phyloP scores from a whole-genome alignment of 768 basidiomycete genomes.

The Psilocybe sp. region DNA sequence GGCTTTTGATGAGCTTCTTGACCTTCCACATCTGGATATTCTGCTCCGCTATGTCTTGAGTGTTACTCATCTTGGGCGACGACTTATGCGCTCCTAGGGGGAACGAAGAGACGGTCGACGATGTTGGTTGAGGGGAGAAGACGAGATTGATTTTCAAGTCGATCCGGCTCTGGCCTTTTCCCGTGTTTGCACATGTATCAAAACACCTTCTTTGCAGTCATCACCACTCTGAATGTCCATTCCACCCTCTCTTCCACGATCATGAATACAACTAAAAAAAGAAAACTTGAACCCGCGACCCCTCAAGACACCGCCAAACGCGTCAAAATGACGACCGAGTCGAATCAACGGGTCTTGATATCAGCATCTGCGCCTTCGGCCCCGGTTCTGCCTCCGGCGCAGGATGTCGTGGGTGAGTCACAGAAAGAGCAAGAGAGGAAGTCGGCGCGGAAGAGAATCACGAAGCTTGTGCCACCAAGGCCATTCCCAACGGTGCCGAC shows the following conservation, averaged over 20 bases:
- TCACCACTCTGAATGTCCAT: slow-evolving; percentile 6
- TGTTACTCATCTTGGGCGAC: slow-evolving; percentile 62
- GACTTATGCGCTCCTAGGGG: slow-evolving; percentile 28
- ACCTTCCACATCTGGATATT: slow-evolving; percentile 99
- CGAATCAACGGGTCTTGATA: slow-evolving; percentile 1
- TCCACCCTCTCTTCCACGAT: slow-evolving; percentile 4
- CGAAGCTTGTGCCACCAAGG: slow-evolving; percentile 68
- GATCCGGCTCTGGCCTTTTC: slow-evolving; percentile 22
- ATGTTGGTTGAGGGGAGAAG: slow-evolving; percentile 18
- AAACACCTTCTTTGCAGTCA: slow-evolving; percentile 14
- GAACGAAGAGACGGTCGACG: slow-evolving; percentile 26
- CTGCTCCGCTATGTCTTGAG: slow-evolving; percentile 78
- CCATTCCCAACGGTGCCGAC: slow-evolving; percentile 75
- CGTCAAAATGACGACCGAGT: slow-evolving; percentile 23
- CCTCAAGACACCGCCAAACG: slow-evolving; percentile 25
- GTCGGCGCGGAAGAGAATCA: slow-evolving; percentile 28
- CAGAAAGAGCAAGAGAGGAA: slow-evolving; percentile 1
- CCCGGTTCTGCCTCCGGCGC: too few species aligned
- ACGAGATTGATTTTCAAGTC: slow-evolving; percentile 22
- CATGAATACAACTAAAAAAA: slow-evolving; percentile 30
- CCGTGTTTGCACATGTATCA: slow-evolving; percentile 31
- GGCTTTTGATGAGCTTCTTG: slow-evolving; percentile 98
- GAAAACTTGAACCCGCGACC: slow-evolving; percentile 31
- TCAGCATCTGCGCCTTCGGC: not conserved
- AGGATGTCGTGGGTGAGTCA: not conserved